Conservation (phyloP, 805 yeast species). For the Lipomyces anomalus region DNA sequence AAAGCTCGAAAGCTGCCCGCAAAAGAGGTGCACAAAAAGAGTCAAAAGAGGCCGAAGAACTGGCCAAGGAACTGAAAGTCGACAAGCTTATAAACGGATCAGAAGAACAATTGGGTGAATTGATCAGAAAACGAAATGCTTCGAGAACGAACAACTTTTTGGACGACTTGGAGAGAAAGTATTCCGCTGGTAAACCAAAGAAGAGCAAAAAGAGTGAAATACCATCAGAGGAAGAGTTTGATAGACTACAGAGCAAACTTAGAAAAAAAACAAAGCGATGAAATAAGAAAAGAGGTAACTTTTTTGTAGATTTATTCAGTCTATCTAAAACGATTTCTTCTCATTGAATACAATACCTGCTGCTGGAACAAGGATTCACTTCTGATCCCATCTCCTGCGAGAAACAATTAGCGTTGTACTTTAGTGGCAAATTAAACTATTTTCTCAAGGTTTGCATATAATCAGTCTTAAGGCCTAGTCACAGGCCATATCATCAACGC, state of each 20-base stretch:
- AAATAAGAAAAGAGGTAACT: not conserved
- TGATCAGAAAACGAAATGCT: conserved; percentile 33
- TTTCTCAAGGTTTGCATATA: not conserved
- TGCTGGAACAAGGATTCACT: not conserved
- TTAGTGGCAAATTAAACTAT: too few relatives aligned
- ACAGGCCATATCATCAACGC: conserved; percentile 69
- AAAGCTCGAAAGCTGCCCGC: conserved; percentile 45
- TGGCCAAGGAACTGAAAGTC: conserved; percentile 47
- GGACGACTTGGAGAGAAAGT: conserved; percentile 34
- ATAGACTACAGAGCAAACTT: conserved; percentile 6
- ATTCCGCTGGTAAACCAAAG: conserved; percentile 13
- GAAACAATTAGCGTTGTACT: conserved; percentile 1
- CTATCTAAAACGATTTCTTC: not conserved
- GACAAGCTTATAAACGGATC: conserved; percentile 18
- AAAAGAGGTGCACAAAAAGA: conserved; percentile 35
- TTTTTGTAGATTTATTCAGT: not conserved
- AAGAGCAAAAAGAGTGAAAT: conserved; percentile 7
- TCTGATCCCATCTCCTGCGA: too few relatives aligned
- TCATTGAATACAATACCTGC: not conserved
- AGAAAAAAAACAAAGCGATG: not conserved
- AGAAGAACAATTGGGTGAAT: conserved; percentile 35
- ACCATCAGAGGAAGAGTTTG: conserved; percentile 12
- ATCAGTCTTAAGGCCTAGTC: conserved; percentile 58
- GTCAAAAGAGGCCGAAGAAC: conserved; percentile 51
- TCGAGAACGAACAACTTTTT: conserved; percentile 29